Evolutionary conservation across 2,329 filamentous ascomycete genomes (phyloP), one percentile per base, ranked within the genome.

Genomic region (Cladophialophora bantiana): DNA sequence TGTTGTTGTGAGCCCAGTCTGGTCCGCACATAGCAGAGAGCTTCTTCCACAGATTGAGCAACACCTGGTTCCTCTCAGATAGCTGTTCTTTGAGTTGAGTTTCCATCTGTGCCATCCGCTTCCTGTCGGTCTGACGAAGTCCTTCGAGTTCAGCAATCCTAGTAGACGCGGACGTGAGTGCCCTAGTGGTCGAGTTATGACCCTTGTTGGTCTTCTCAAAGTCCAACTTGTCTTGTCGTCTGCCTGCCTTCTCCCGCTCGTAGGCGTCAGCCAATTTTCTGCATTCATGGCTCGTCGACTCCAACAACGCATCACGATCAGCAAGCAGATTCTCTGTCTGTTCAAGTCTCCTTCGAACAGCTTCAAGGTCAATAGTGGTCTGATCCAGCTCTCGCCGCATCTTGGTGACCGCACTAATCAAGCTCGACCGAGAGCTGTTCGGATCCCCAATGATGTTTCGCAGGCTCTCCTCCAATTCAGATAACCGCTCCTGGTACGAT

Each of bases 251-350:
- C 79, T 99, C 95, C 74, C 96, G 96, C 59, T 98, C 94, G 13
- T 98, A 88, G 61, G 97, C 84, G 71, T 98, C 94, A 1, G 89
- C 89, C 10, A 98, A 83, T 73, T 93, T 93, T 67, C 92, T 88
- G 62, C 89, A 90, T 77, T 99, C 95, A 26, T 98, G 85, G 2
- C 90, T 92, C 74, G 95, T 92, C 32, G 89, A 92, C 78, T 99
- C 95, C 9, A 99, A 87, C 4, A 98, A 84, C 2, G 89, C 85
- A 76, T 98, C 95, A 13, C 94, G 92, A 77, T 94, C 92, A 74
- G 94, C 93, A 75, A 99, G 89, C 72, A 96, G 85, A 62, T 90
- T 89, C 70, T 98, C 94, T 78, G 96, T 97, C 76, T 98, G 94
- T n/a, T 90, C 87, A 35, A 97, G 81, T 12, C 92, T 87, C 10